Base-by-base conservation (phyloP, 1,284 basidiomycete genomes). In the Rhodotorula glutinis region DNA sequence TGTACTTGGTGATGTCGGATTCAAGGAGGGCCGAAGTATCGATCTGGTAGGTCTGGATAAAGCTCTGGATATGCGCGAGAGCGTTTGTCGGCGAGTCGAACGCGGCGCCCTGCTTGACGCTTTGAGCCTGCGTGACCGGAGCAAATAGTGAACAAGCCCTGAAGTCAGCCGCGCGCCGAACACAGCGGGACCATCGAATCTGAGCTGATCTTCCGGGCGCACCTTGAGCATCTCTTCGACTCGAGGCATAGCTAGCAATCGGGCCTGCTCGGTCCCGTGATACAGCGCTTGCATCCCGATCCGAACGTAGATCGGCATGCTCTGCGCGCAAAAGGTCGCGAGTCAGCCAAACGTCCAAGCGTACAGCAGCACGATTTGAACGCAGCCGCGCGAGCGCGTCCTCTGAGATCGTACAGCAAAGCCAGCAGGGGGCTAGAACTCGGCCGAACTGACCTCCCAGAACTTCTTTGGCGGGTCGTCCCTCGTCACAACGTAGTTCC, bases 271-370 rank as follows among this genome's bases (percentile, higher is more conserved):
- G 8, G 38, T 21, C 1, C 69, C 70, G 14, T 67, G 66, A 30
- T 73, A 73, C 8, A 73, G 58, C 27, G 61, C 44, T 14, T 69
- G 69, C 69, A 73, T 73, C 0, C 72, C 85, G 3, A 71, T 9
- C 21, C 62, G 38, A 1, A 98, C 92, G 76, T 97, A 98, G 4
- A 93, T 90, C 77, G 93, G 89, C 81, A 95, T 96, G 82, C 96
- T 97, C 80, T 98, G 94, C n/a, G 40, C 5, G 79, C 17, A 13
- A 27, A 0, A 21, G 23, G 13, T 7, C 97, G 92, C n/a, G n/a
- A n/a, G n/a, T n/a, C n/a, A n/a, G n/a, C n/a, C n/a, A n/a, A n/a
- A n/a, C n/a, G n/a, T n/a, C n/a, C n/a, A n/a, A n/a, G n/a, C n/a
- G n/a, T n/a, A n/a, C n/a, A n/a, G n/a, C n/a, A n/a, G n/a, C n/a